Conservation (phyloP, 2,329 filamentous ascomycete species). For the Aspergillus sp. region DNA sequence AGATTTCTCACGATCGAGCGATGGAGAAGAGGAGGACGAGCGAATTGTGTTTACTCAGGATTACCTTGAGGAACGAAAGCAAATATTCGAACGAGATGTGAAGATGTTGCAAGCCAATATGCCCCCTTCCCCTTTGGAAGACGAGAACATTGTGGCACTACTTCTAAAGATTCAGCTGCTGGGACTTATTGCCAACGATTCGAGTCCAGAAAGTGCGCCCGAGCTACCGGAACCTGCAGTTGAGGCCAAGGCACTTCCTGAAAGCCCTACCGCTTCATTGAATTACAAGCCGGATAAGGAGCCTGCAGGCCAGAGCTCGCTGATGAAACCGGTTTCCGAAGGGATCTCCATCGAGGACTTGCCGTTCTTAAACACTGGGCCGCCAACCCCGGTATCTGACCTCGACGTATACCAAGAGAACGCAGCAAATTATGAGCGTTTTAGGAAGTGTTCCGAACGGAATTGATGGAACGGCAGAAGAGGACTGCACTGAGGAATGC, state of each 20-base stretch:
- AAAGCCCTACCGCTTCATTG: constrained; percentile 3
- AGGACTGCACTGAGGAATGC: constrained; percentile 32
- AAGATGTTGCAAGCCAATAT: constrained; percentile 32
- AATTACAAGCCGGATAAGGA: constrained; percentile 10
- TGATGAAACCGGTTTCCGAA: constrained; percentile 10
- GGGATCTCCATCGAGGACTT: constrained; percentile 34
- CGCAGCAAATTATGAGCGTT: constrained; percentile 23
- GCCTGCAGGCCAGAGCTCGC: constrained; percentile 6
- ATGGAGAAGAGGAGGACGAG: constrained; percentile 40
- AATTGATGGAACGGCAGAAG: constrained; percentile 31
- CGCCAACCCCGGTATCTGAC: constrained; percentile 36
- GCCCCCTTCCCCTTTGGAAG: constrained; percentile 34
- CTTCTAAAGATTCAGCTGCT: constrained; percentile 37
- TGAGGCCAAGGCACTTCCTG: constrained; percentile 2
- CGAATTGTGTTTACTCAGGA: constrained; percentile 38
- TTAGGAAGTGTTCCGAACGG: constrained; percentile 29
- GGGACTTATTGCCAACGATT: constrained; percentile 32
- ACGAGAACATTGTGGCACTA: constrained; percentile 32
- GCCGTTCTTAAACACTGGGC: constrained; percentile 36
- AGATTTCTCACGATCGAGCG: constrained; percentile 26
- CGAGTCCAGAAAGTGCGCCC: constrained; percentile 13
- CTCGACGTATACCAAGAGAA: constrained; percentile 38
- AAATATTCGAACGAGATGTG: constrained; percentile 38
- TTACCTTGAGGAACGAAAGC: constrained; percentile 37
- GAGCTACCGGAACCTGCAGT: constrained; percentile 3